Base-by-base conservation (phyloP, 306 rosid species). In the Amphicarpaea edgeworthii region DNA sequence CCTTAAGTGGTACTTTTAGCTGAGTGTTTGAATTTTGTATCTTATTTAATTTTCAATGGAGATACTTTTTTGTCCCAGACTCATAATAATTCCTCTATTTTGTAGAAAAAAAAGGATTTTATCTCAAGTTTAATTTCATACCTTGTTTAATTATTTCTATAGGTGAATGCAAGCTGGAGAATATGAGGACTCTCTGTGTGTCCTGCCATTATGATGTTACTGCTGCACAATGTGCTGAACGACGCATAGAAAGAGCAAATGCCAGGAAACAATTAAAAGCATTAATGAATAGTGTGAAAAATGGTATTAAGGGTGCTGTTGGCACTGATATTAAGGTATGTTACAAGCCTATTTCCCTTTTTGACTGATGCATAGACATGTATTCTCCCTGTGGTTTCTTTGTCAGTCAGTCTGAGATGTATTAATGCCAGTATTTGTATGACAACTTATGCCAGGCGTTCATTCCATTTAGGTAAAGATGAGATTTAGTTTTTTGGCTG, bases 161-260 rank as follows among this genome's bases (percentile, higher is more conserved):
- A 93, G 98, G 98, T 12, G 98, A 92, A 72, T 94, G 97, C 85
- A 86, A 83, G 69, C 90, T 92, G 40, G 98, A 94, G 81, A 94
- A 94, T 83, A 82, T 94, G 93, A 87, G 98, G 77, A 92, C 98
- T 70, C 93, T 94, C 3, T 94, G 98, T 68, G 91, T 94, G 50
- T 97, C 96, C 42, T 92, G 98, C 81, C 98, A 94, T 85, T 80
- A 67, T 68, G 92, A 90, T 73, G 96, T 94, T 37, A 94, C 97
- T 17, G 82, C 79, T 51, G 90, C 86, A 53, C 98, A 94, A 77
- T 78, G 94, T 82, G 83, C 89, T 63, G 97, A 90, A 17, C 96
- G 97, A 45, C 91, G 90, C 53, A 79, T 46, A 73, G 54, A 75
- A 55, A 89, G 93, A 85, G 84, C 85, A 78, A 84, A 81, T 77